These are phyloP conservation scores for Guyanaporus albipodus DNA, from an alignment of 768 basidiomycete genomes.

Conservation along the genomic window DNA sequence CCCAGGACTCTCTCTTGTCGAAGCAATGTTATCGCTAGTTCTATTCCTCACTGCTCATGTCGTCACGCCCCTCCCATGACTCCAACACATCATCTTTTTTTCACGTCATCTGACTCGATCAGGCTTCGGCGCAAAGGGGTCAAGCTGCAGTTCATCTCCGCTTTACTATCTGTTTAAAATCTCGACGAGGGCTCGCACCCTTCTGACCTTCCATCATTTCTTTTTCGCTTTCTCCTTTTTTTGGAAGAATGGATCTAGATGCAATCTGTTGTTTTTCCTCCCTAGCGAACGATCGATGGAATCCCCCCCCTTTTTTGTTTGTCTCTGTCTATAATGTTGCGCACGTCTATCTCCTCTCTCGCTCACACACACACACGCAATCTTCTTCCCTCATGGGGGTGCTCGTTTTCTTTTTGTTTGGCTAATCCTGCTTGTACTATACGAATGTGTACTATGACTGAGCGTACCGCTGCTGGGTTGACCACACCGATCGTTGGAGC, in stretches of 20 bases:
- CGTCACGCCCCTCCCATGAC: conserved; percentile 8
- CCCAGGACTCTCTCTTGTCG: conserved; percentile 9
- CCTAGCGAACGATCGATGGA: neutral
- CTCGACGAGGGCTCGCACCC: neutral
- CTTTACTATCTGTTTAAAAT: neutral
- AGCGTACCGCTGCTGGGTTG: too few relatives aligned
- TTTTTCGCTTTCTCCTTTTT: neutral
- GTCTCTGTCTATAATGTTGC: neutral
- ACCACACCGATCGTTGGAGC: too few relatives aligned
- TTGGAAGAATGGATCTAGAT: conserved; percentile 14
- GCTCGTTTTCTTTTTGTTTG: neutral
- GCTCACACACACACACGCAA: neutral
- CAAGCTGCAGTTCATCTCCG: neutral
- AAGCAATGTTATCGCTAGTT: conserved; percentile 12
- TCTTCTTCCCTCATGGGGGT: neutral
- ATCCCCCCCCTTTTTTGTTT: neutral
- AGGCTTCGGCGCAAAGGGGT: neutral
- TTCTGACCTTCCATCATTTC: neutral
- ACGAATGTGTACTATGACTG: conserved; percentile 5
- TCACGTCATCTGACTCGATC: neutral
- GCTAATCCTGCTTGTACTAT: conserved; percentile 3
- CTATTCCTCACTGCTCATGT: conserved; percentile 6
- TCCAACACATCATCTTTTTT: neutral
- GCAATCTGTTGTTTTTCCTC: neutral
- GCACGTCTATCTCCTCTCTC: neutral